Evolutionary conservation across 192 early-diverging fungal species (phyloP).

Genomic region (Podila minutissima): DNA sequence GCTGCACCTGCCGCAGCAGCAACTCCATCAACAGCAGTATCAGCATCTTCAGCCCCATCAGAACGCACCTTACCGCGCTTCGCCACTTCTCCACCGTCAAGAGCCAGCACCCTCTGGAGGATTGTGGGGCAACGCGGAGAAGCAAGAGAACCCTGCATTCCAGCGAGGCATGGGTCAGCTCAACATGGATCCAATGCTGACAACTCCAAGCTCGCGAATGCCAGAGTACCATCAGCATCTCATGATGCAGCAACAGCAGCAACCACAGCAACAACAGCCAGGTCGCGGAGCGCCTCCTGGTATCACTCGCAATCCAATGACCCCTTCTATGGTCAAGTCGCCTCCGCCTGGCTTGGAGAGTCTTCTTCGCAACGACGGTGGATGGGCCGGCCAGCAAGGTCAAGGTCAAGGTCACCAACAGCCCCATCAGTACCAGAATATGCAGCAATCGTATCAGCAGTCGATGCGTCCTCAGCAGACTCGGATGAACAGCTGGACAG

Average conservation of each 20-base stretch:
- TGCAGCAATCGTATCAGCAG: conserved; percentile 11
- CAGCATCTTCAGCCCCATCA: conserved; percentile 4
- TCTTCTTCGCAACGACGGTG: conserved; percentile 29
- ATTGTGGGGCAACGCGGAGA: conserved; percentile 22
- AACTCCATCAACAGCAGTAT: conserved; percentile 14
- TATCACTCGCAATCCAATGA: conserved; percentile 11
- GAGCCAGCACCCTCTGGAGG: not conserved
- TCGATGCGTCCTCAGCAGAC: conserved; percentile 13
- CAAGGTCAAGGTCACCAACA: conserved; percentile 11
- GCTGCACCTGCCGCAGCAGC: conserved; percentile 16
- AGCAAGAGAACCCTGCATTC: conserved; percentile 11
- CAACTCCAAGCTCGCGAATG: conserved; percentile 36
- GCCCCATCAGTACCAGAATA: not conserved
- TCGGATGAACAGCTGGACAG: conserved; percentile 20
- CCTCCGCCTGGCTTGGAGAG: conserved; percentile 56
- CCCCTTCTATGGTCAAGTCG: conserved; percentile 48
- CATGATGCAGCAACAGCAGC: conserved; percentile 20
- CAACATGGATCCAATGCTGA: conserved; percentile 33
- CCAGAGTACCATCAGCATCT: conserved; percentile 38
- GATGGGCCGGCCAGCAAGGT: conserved; percentile 10
- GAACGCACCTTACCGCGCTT: not conserved
- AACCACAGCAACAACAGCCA: conserved; percentile 11
- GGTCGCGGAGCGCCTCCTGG: conserved; percentile 19
- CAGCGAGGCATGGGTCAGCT: conserved; percentile 32
- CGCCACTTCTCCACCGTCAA: conserved; percentile 20